Evolutionary conservation across 352 stramenopile genomes (phyloP), one percentile per base, ranked within the genome.

Genomic region (Phytophthora pseudosyringae): DNA sequence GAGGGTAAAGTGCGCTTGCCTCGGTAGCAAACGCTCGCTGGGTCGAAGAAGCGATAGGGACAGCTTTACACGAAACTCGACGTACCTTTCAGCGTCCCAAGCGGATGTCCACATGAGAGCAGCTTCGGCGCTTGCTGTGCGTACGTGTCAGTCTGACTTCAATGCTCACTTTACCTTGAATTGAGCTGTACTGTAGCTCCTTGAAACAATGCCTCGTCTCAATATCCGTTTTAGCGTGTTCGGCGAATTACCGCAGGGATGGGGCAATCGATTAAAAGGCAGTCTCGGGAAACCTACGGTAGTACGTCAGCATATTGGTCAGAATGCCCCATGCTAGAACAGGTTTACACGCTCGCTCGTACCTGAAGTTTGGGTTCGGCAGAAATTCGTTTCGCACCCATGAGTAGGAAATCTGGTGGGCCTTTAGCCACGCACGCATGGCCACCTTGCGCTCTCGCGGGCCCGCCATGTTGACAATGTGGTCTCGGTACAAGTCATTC

Each of bases 401-500:
- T 46, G 89, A 92, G 74, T 91, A 97, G 26, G 87, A 95, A 53
- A 97, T 96, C 49, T 84, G 80, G 49, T 93, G 89, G 46, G 73
- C 71, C 47, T 72, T 53, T 44, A 96, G 69, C 83, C 84, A 94
- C 35, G 70, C 64, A 36, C 84, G 78, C 67, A 91, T 81, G 26
- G 83, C 83, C 16, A 70, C 61, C 51, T 92, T 86, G 18, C 82
- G 72, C 52, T 88, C 70, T 28, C 79, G 76, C 10, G 77, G 78
- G 4, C 76, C 78, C 10, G 71, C 75, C 67, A 86, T 90, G 38
- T 85, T 89, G 47, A 86, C 77, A 13, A 92, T 75, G 52, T 97
- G 88, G 67, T 97, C 88, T 36, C 89, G 81, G 63, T 91, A 97
- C 18, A 95, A 70, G 46, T 97, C 89, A 56, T 97, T 97, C n/a